Evolutionary conservation across 805 yeast species (phyloP).

Genomic region (Wickerhamomyces queroliae): DNA sequence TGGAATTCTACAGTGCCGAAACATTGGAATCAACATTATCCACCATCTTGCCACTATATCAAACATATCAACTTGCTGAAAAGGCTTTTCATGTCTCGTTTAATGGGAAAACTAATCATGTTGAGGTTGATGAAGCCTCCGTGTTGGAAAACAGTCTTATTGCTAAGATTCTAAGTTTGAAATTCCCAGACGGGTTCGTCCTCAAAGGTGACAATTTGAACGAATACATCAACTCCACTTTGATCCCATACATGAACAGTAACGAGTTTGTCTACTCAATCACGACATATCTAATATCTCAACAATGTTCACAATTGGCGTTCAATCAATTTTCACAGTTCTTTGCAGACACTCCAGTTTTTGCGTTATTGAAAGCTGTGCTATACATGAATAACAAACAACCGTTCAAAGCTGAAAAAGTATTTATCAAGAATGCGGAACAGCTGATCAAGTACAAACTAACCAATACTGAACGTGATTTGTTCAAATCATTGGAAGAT

Average conservation of each 20-base stretch:
- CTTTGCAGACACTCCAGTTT: constrained; percentile 13
- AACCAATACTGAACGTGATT: constrained; percentile 14
- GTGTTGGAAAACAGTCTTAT: constrained; percentile 7
- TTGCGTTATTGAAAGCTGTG: constrained; percentile 17
- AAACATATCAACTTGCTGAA: constrained; percentile 14
- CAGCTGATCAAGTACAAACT: constrained; percentile 22
- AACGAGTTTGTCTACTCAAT: constrained; percentile 12
- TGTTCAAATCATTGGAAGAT: constrained; percentile 18
- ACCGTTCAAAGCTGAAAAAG: constrained; percentile 23
- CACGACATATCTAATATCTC: constrained; percentile 8
- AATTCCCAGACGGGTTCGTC: constrained; percentile 12
- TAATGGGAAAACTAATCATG: background rate
- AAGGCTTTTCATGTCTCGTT: constrained; percentile 13
- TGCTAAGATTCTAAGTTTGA: constrained; percentile 3
- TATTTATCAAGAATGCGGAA: constrained; percentile 24
- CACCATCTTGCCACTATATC: constrained; percentile 12
- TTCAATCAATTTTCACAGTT: constrained; percentile 13
- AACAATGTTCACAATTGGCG: constrained; percentile 6
- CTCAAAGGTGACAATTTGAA: constrained; percentile 7
- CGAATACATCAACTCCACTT: constrained; percentile 7
- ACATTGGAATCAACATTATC: constrained; percentile 10
- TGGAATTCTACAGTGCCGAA: constrained; percentile 30
- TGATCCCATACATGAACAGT: constrained; percentile 14
- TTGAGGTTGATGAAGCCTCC: constrained; percentile 18
- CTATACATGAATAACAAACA: constrained; percentile 19